These are phyloP conservation scores for Eucalyptus regnans DNA, from an alignment of 345 rosid genomes.

Conservation along the genomic window DNA sequence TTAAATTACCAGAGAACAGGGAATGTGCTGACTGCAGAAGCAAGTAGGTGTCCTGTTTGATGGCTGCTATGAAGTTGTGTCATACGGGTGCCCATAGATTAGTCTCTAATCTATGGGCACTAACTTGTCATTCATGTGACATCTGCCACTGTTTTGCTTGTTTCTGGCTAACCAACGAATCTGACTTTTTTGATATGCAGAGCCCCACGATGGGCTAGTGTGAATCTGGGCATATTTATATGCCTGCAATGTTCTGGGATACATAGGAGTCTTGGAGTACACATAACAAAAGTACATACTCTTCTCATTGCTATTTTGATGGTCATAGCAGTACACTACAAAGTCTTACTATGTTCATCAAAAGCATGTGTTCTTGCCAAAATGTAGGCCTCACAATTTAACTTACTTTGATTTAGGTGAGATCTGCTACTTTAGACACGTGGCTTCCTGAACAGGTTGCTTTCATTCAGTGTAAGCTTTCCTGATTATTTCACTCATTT, in stretches of 20 bases:
- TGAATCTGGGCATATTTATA: slow-evolving; percentile 92
- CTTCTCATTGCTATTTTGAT: background rate
- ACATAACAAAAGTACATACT: slow-evolving; percentile 70
- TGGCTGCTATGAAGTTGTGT: background rate
- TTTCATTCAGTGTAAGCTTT: slow-evolving; percentile 65
- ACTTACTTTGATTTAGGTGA: slow-evolving; percentile 37
- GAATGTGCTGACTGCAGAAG: slow-evolving; percentile 98
- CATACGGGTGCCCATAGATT: background rate
- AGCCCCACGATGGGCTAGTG: slow-evolving; percentile 97
- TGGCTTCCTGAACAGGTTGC: slow-evolving; percentile 98
- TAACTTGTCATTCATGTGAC: background rate
- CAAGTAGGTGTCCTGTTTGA: slow-evolving; percentile 39
- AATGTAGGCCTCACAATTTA: background rate
- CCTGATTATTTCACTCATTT: background rate
- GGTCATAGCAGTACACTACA: background rate
- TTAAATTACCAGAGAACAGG: slow-evolving; percentile 74
- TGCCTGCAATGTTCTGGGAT: slow-evolving; percentile 96
- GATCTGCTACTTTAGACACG: slow-evolving; percentile 91
- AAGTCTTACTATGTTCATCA: background rate
- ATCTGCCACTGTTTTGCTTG: background rate
- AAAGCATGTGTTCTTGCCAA: background rate
- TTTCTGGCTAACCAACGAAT: background rate
- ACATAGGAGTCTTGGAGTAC: slow-evolving; percentile 94
- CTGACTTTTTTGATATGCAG: slow-evolving; percentile 26
- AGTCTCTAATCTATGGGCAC: background rate